Evolutionary conservation across 306 rosid genomes (phyloP).

Genomic region (Luffa aegyptiaca): DNA sequence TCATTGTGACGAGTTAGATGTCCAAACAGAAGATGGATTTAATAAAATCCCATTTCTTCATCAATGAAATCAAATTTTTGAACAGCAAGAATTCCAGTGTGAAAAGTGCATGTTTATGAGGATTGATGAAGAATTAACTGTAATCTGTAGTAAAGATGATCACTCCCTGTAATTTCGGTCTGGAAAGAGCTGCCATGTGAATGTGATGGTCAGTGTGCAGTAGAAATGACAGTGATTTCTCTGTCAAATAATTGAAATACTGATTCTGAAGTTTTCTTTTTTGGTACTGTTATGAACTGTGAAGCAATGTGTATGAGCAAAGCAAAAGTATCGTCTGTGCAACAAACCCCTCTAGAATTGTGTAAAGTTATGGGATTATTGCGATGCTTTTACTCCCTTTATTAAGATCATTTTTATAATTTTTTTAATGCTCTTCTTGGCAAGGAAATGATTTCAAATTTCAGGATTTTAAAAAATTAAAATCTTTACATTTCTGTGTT

Average conservation of each 20-base stretch:
- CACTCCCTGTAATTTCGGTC: neutral
- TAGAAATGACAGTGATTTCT: neutral
- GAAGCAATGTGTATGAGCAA: too few species aligned
- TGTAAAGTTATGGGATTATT: too few species aligned
- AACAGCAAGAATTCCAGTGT: neutral
- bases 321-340: too few species aligned
- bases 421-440: too few species aligned
- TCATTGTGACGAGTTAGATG: slow-evolving; percentile 6
- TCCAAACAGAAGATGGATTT: slow-evolving; percentile 8
- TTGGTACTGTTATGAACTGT: too few species aligned
- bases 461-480: too few species aligned
- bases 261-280: too few species aligned
- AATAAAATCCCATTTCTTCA: slow-evolving; percentile 9
- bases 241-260: neutral
- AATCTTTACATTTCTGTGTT: too few species aligned
- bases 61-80: neutral
- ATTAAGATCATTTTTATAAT: too few species aligned
- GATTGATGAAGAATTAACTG: neutral
- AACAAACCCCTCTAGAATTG: too few species aligned
- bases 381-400: too few species aligned
- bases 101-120: neutral
- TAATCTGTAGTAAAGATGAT: neutral
- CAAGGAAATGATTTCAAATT: too few species aligned
- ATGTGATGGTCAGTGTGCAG: neutral
- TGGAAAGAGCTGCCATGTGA: neutral